phyloP scores from a whole-genome alignment of 2,329 filamentous ascomycete species.

The Sporothrix brasiliensis region DNA sequence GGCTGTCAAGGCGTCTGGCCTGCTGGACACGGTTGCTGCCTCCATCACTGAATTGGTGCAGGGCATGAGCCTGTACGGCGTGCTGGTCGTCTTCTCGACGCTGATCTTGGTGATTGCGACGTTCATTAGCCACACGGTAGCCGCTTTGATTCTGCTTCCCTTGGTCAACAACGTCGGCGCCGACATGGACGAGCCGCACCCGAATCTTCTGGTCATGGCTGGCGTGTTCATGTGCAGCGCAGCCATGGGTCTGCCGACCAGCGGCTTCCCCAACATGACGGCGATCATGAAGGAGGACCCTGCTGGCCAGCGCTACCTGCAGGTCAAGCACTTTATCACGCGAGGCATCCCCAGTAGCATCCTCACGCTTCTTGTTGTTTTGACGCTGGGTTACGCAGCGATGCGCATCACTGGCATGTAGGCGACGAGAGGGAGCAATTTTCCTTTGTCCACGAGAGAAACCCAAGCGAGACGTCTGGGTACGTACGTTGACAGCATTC shows the following conservation, averaged over 20 bases:
- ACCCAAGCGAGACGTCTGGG: background rate
- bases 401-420: constrained; percentile 66
- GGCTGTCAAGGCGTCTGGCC: constrained; percentile 87
- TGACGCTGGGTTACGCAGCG: constrained; percentile 86
- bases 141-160: constrained; percentile 90
- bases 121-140: constrained; percentile 97
- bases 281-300: constrained; percentile 99
- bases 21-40: constrained; percentile 83
- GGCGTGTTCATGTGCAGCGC: constrained; percentile 94
- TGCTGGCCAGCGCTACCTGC: constrained; percentile 86
- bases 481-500: background rate
- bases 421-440: background rate
- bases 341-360: constrained; percentile 87
- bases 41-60: constrained; percentile 74
- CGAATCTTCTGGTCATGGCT: constrained; percentile 93
- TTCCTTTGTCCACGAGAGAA: background rate
- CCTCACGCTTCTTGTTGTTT: constrained; percentile 76
- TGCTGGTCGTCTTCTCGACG: constrained; percentile 80
- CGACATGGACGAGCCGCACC: constrained; percentile 84
- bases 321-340: constrained; percentile 92
- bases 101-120: constrained; percentile 92
- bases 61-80: constrained; percentile 79
- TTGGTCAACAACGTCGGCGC: constrained; percentile 84
- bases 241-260: constrained; percentile 95
- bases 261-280: constrained; percentile 98